A percentile compares a stretch with the other conserved stretches of the same genome.
phyloP scores from a whole-genome alignment of 345 rosid species.

The Clarkia xantiana region DNA sequence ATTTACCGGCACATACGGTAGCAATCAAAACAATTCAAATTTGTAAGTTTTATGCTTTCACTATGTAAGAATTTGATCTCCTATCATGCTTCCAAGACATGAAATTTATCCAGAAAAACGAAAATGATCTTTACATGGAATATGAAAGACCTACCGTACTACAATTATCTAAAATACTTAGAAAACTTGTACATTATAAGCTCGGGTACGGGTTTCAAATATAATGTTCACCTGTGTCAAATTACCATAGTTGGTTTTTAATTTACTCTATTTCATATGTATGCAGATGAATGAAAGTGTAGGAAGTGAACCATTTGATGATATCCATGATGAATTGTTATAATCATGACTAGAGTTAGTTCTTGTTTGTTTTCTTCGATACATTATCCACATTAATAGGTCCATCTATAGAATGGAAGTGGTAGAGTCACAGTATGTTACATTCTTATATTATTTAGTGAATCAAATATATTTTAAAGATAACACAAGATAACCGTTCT shows the following conservation, averaged over 20 bases:
- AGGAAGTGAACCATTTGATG: constrained; percentile 96
- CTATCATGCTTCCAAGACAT: constrained; percentile 4
- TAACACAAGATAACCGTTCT: background rate
- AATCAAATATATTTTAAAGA: background rate
- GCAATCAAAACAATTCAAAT: constrained; percentile 79
- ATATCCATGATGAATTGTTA: constrained; percentile 73
- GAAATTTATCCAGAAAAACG: constrained; percentile 56
- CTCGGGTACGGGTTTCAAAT: background rate
- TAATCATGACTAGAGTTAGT: constrained; percentile 85
- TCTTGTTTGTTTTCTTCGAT: background rate
- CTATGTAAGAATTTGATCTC: background rate
- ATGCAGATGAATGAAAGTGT: constrained; percentile 94
- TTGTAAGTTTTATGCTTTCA: constrained; percentile 38
- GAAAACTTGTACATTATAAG: background rate
- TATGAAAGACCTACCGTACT: constrained; percentile 76
- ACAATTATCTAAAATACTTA: constrained; percentile 34
- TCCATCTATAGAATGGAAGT: constrained; percentile 83
- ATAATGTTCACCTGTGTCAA: background rate
- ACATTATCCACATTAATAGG: too few species aligned
- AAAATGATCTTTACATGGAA: constrained; percentile 85
- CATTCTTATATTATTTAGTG: background rate
- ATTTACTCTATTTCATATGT: background rate
- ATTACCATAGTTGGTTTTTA: background rate
- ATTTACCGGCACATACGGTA: constrained; percentile 95
- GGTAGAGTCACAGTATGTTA: constrained; percentile 90